Conservation (phyloP, 2,329 filamentous ascomycete genomes). For the Claviceps citrina region DNA sequence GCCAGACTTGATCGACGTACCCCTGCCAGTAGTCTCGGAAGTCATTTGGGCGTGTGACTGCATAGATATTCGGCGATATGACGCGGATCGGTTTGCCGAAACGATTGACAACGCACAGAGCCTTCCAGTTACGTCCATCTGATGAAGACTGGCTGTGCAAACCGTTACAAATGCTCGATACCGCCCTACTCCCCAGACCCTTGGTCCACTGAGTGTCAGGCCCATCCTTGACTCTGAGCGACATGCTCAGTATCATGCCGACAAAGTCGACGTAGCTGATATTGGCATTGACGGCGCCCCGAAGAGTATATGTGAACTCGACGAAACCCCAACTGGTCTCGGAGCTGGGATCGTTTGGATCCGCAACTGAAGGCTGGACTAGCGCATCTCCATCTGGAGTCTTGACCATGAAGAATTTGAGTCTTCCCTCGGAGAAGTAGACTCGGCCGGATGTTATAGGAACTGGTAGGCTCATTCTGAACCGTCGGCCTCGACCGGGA, state of each 20-base stretch:
- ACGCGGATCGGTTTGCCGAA: slow-evolving; percentile 26
- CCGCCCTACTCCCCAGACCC: slow-evolving; percentile 23
- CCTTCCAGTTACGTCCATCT: slow-evolving; percentile 29
- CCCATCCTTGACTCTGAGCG: slow-evolving; percentile 20
- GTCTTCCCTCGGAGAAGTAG: slow-evolving; percentile 28
- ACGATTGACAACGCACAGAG: slow-evolving; percentile 25
- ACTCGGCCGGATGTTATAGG: slow-evolving; percentile 27
- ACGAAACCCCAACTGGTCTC: slow-evolving; percentile 34
- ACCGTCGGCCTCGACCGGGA: slow-evolving; percentile 20
- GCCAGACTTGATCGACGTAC: slow-evolving; percentile 33
- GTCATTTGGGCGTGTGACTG: slow-evolving; percentile 17
- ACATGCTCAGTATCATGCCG: slow-evolving; percentile 35
- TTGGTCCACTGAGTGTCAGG: slow-evolving; percentile 23
- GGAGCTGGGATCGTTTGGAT: slow-evolving; percentile 27
- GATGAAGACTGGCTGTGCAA: slow-evolving; percentile 20
- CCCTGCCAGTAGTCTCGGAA: slow-evolving; percentile 27
- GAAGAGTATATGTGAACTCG: slow-evolving; percentile 29
- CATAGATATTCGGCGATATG: slow-evolving; percentile 28
- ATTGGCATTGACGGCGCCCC: slow-evolving; percentile 28
- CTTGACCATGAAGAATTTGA: slow-evolving; percentile 27
- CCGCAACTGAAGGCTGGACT: slow-evolving; percentile 33
- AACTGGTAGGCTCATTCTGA: slow-evolving; percentile 24
- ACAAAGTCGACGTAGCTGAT: slow-evolving; percentile 38
- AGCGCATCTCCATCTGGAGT: slow-evolving; percentile 19
- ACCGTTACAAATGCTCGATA: slow-evolving; percentile 25